Evolutionary conservation across 352 stramenopile genomes (phyloP).

Genomic region (Blastocystis sp.): DNA sequence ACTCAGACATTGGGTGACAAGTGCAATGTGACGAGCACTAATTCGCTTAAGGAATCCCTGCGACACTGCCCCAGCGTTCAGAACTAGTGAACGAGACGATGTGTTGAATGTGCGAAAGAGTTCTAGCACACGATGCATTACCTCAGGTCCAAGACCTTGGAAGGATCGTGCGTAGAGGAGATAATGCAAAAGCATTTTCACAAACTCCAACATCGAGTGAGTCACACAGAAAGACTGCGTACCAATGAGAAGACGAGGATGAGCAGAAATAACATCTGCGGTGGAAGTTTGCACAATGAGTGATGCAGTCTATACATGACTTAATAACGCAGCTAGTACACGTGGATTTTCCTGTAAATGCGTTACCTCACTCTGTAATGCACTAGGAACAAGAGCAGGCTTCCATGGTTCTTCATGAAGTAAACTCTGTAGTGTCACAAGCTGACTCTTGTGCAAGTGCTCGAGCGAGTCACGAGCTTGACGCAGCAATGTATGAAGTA

Average conservation of each 20-base stretch:
- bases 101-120: background rate
- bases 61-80: slow-evolving; percentile 6
- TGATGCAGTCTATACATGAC: background rate
- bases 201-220: background rate
- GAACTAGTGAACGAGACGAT: background rate
- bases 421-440: background rate
- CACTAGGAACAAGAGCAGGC: slow-evolving; percentile 15
- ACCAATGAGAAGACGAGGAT: background rate
- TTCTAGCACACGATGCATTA: slow-evolving; percentile 10
- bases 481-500: background rate
- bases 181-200: slow-evolving; percentile 31
- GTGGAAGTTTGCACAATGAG: background rate
- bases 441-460: background rate
- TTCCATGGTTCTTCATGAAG: slow-evolving; percentile 37
- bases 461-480: slow-evolving; percentile 15
- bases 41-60: slow-evolving; percentile 38
- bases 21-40: slow-evolving; percentile 8
- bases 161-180: slow-evolving; percentile 25
- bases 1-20: slow-evolving; percentile 9
- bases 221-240: slow-evolving; percentile 16
- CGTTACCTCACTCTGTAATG: background rate
- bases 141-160: slow-evolving; percentile 19
- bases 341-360: background rate
- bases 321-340: background rate
- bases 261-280: background rate